A percentile compares a stretch with the other conserved stretches of the same genome.
These are phyloP conservation scores for Cyclocybe aegerita DNA, from an alignment of 768 basidiomycete species.

Conservation along the genomic window DNA sequence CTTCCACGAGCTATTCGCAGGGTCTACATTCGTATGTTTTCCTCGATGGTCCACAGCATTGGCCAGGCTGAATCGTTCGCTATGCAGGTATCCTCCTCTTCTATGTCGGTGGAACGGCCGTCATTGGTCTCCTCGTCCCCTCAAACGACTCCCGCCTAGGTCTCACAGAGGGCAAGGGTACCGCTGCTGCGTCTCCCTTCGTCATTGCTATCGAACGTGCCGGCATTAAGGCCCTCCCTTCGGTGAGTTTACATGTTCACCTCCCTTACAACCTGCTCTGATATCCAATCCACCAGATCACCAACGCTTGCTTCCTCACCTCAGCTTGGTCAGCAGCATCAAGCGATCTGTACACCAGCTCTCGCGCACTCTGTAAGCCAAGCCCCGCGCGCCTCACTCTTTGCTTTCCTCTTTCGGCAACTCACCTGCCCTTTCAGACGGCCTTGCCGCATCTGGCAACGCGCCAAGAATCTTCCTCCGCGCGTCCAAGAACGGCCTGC, in stretches of 20 bases:
- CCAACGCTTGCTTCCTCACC: constrained; percentile 81
- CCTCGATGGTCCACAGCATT: background rate
- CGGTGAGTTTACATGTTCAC: constrained; percentile 42
- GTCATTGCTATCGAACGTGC: constrained; percentile 86
- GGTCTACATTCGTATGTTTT: constrained; percentile 62
- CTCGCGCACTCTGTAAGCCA: constrained; percentile 76
- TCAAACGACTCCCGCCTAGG: constrained; percentile 58
- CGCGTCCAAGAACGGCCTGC: constrained; percentile 73
- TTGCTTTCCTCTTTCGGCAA: background rate
- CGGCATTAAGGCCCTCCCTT: constrained; percentile 85
- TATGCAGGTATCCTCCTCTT: constrained; percentile 80
- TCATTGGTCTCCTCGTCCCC: constrained; percentile 85
- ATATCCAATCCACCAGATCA: constrained; percentile 45
- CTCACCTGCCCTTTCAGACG: constrained; percentile 46
- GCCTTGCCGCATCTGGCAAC: constrained; percentile 75
- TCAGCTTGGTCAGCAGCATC: constrained; percentile 93
- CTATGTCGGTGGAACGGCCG: constrained; percentile 63
- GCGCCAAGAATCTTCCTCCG: constrained; percentile 78
- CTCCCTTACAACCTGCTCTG: background rate
- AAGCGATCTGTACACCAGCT: constrained; percentile 87
- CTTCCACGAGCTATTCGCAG: constrained; percentile 64
- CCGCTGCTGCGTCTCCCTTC: constrained; percentile 80
- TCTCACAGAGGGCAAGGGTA: constrained; percentile 51
- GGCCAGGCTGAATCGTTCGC: background rate
- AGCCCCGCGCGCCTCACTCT: background rate